Conservation (phyloP, 108 stramenopile genomes). For the Nitzschia sp. region DNA sequence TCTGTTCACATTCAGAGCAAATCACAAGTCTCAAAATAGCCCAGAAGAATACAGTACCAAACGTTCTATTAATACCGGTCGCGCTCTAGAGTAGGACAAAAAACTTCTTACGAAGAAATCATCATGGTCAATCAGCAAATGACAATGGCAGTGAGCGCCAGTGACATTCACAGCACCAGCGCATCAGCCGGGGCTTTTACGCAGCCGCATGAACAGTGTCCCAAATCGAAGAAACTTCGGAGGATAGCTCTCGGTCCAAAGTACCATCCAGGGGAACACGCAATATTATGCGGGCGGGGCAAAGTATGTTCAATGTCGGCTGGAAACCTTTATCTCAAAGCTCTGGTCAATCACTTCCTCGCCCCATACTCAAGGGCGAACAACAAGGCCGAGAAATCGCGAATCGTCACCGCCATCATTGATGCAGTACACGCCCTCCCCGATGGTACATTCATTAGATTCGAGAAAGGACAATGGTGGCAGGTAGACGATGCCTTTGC, state of each 20-base stretch:
- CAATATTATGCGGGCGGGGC: slow-evolving; percentile 20
- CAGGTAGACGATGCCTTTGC: slow-evolving; percentile 23
- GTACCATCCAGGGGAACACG: slow-evolving; percentile 10
- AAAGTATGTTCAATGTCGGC: slow-evolving; percentile 3
- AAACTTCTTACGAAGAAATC: too few relatives aligned
- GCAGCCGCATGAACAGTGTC: too few relatives aligned
- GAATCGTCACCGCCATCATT: slow-evolving; percentile 21
- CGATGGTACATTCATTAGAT: slow-evolving; percentile 9
- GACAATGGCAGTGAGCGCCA: too few relatives aligned
- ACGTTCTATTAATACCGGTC: too few relatives aligned
- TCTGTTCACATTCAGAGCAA: too few relatives aligned
- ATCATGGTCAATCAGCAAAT: too few relatives aligned
- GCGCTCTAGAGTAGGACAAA: too few relatives aligned
- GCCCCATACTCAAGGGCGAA: neutral
- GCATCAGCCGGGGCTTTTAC: too few relatives aligned
- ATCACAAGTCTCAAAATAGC: too few relatives aligned
- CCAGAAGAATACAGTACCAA: too few relatives aligned
- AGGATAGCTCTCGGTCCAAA: neutral
- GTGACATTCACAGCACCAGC: too few relatives aligned
- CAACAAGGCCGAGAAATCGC: slow-evolving; percentile 18
- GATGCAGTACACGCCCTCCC: neutral
- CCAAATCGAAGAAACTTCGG: slow-evolving; percentile 6
- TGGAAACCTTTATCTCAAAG: slow-evolving; percentile 13
- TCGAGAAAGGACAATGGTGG: slow-evolving; percentile 23
- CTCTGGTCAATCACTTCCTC: slow-evolving; percentile 12